phyloP scores from a whole-genome alignment of 768 basidiomycete species.

The Termitomyces sp. region DNA sequence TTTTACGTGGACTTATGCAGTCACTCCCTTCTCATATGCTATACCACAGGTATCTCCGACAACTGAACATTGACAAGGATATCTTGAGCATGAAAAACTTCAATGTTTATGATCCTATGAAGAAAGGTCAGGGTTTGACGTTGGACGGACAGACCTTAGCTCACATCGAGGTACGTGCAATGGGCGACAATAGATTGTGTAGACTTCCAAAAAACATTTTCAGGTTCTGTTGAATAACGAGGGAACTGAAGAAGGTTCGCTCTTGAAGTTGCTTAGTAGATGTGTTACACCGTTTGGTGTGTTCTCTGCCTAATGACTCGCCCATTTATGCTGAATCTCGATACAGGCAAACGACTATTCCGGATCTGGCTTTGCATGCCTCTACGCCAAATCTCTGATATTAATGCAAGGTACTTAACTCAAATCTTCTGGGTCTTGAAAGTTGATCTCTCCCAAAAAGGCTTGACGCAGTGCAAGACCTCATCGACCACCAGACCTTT shows the following conservation, averaged over 20 bases:
- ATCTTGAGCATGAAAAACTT: conserved; percentile 96
- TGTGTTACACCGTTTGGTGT: conserved; percentile 90
- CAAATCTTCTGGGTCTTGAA: neutral
- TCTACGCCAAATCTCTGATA: conserved; percentile 71
- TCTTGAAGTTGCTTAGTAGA: conserved; percentile 74
- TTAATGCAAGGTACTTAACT: conserved; percentile 73
- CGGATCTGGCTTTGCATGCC: conserved; percentile 96
- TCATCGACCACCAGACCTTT: conserved; percentile 76
- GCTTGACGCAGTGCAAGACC: conserved; percentile 90
- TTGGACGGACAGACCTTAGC: conserved; percentile 94
- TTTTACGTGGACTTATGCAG: conserved; percentile 1
- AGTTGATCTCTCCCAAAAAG: conserved; percentile 30
- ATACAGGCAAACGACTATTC: conserved; percentile 86
- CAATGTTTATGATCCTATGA: conserved; percentile 95
- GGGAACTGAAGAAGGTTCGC: conserved; percentile 87
- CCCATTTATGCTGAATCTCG: conserved; percentile 4
- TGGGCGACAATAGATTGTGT: neutral
- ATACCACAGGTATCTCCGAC: conserved; percentile 66
- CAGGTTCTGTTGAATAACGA: conserved; percentile 88
- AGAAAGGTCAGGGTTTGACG: conserved; percentile 75
- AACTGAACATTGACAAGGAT: conserved; percentile 94
- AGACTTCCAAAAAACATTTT: neutral
- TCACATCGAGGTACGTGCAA: conserved; percentile 74
- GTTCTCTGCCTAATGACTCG: conserved; percentile 13
- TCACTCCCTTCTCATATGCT: conserved; percentile 14